phyloP scores from a whole-genome alignment of 495 filamentous ascomycete species.

The Penicillium canariense region DNA sequence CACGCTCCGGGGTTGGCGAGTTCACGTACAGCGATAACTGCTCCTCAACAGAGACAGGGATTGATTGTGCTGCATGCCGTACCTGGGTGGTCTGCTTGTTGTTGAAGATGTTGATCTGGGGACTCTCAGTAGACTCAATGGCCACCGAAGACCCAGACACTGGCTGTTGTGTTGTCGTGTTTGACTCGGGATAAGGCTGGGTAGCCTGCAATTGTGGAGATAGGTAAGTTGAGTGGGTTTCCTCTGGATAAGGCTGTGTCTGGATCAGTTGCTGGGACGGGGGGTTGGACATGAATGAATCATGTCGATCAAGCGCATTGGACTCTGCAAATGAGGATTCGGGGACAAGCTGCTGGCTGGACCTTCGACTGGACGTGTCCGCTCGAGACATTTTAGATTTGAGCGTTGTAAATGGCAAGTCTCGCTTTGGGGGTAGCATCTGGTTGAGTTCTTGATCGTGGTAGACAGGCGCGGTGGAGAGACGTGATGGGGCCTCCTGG shows the following conservation, averaged over 20 bases:
- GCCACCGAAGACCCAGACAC: not conserved
- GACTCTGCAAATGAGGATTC: slow-evolving; percentile 1
- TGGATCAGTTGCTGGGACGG: slow-evolving; percentile 5
- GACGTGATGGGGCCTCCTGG: slow-evolving; percentile 12
- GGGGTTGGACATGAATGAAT: slow-evolving; percentile 9
- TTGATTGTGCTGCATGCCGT: slow-evolving; percentile 12
- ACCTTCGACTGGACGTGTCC: not conserved
- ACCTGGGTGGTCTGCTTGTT: not conserved
- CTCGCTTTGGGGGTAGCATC: slow-evolving; percentile 45
- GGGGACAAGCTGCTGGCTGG: not conserved
- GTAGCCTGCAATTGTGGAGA: slow-evolving; percentile 1
- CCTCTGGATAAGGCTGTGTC: slow-evolving; percentile 11
- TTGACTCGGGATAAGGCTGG: not conserved
- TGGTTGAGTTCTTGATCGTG: slow-evolving; percentile 34
- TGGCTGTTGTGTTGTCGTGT: not conserved
- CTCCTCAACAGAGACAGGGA: slow-evolving; percentile 19
- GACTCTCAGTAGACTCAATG: not conserved
- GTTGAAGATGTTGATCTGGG: not conserved
- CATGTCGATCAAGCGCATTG: not conserved
- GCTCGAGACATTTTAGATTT: slow-evolving; percentile 20
- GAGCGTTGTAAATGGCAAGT: slow-evolving; percentile 41
- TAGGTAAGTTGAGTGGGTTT: not conserved
- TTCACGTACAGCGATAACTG: slow-evolving; percentile 33
- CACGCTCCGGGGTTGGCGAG: slow-evolving; percentile 34
- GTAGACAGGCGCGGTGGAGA: slow-evolving; percentile 17